phyloP scores from a whole-genome alignment of 495 filamentous ascomycete genomes.

The Xylaria cubensis region DNA sequence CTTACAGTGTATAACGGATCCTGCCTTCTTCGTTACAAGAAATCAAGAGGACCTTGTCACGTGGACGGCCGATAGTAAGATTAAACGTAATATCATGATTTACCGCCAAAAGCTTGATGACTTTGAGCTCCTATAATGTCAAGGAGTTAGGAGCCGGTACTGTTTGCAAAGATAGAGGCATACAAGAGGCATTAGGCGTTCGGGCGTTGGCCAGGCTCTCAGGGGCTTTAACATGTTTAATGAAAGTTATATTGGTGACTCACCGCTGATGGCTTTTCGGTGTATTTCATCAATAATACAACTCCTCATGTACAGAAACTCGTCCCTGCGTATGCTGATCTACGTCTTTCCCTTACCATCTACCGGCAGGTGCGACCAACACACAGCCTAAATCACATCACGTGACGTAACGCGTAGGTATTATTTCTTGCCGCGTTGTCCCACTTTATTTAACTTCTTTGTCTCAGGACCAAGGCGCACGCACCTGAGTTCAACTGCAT shows the following conservation, averaged over 20 bases:
- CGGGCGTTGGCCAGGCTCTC: slow-evolving; percentile 10
- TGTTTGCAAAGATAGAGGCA: neutral
- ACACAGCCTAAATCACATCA: slow-evolving; percentile 5
- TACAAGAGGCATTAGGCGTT: slow-evolving; percentile 14
- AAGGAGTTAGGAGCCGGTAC: neutral
- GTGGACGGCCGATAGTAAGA: slow-evolving; percentile 96
- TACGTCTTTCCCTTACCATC: too few relatives aligned
- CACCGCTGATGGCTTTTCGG: neutral
- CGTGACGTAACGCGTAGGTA: neutral
- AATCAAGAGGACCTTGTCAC: slow-evolving; percentile 97
- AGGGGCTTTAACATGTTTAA: neutral
- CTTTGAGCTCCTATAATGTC: slow-evolving; percentile 78
- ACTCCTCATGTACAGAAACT: neutral
- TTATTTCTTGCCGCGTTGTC: slow-evolving; percentile 8
- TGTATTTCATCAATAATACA: neutral
- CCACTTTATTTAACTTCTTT: neutral
- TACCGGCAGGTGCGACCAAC: too few relatives aligned
- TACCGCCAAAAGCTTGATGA: slow-evolving; percentile 97
- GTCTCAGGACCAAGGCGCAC: neutral
- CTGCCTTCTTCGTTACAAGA: slow-evolving; percentile 75
- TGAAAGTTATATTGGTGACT: neutral
- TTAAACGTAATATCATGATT: slow-evolving; percentile 90
- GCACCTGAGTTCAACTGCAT: neutral
- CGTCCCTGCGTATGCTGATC: too few relatives aligned
- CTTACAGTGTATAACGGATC: slow-evolving; percentile 68